Conservation (phyloP, 257 asterid genomes). For the Primulina tabacum region DNA sequence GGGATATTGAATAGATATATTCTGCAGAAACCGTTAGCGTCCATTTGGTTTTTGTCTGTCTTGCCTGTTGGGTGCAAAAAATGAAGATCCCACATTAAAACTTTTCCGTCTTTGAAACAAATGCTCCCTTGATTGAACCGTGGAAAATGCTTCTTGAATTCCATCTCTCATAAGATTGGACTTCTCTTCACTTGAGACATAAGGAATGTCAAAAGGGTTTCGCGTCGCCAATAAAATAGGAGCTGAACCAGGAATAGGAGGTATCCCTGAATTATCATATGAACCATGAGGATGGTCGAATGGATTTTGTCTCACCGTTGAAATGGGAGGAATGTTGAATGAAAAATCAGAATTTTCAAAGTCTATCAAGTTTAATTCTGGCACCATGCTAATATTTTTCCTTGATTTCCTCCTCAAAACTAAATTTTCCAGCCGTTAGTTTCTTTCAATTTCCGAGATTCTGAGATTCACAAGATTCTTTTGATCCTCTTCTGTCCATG, state of each 20-base stretch:
- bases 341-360: constrained; percentile 70
- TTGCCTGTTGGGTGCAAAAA: constrained; percentile 47
- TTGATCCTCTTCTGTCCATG: constrained; percentile 93
- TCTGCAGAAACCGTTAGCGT: constrained; percentile 46
- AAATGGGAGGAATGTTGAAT: constrained; percentile 56
- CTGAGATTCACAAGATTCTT: constrained; percentile 92
- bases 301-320: constrained; percentile 67
- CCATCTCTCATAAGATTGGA: constrained; percentile 71
- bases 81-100: constrained; percentile 61
- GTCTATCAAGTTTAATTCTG: constrained; percentile 73
- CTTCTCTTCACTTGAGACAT: constrained; percentile 80
- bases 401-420: constrained; percentile 79
- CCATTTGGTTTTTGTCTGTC: constrained; percentile 44
- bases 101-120: constrained; percentile 69
- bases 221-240: constrained; percentile 66
- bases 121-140: constrained; percentile 48
- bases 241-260: constrained; percentile 92
- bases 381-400: constrained; percentile 43
- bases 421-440: constrained; percentile 78
- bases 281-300: constrained; percentile 56
- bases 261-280: constrained; percentile 49
- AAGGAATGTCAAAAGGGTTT: constrained; percentile 88
- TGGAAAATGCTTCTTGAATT: constrained; percentile 57
- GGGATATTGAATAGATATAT: constrained; percentile 56
- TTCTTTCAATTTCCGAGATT: constrained; percentile 82